phyloP scores from a whole-genome alignment of 2,329 filamentous ascomycete species.

The Tolypocladium tundrense region DNA sequence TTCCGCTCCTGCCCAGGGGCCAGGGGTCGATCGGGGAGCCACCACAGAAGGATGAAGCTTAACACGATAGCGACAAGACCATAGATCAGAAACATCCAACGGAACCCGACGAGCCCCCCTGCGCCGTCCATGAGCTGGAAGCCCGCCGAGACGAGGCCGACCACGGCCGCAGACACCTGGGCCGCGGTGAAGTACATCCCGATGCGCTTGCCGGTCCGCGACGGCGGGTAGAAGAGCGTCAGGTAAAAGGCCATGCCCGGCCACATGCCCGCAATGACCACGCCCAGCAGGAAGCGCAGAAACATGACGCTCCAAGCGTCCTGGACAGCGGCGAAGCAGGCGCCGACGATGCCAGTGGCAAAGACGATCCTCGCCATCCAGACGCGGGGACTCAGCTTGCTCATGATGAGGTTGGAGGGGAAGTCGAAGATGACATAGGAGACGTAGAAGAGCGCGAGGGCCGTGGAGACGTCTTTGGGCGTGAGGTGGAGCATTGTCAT shows the following conservation, averaged over 20 bases:
- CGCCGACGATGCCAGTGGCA: conserved; percentile 73
- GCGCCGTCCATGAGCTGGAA: conserved; percentile 85
- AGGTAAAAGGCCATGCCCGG: conserved; percentile 91
- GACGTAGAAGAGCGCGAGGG: conserved; percentile 82
- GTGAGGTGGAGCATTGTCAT: conserved; percentile 58
- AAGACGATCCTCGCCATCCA: conserved; percentile 93
- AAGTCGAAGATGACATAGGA: conserved; percentile 85
- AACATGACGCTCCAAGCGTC: conserved; percentile 81
- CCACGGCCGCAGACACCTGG: conserved; percentile 80
- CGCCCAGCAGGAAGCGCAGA: conserved; percentile 73
- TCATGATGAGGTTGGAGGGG: conserved; percentile 85
- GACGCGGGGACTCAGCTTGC: conserved; percentile 67
- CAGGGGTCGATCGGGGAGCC: conserved; percentile 76
- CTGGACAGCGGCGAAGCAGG: conserved; percentile 72
- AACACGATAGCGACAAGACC: conserved; percentile 65
- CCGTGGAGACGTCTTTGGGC: conserved; percentile 70
- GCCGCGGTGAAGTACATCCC: conserved; percentile 83
- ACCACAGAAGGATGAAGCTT: conserved; percentile 71
- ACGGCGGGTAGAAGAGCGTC: conserved; percentile 84
- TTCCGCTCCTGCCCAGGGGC: conserved; percentile 54
- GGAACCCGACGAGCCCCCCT: conserved; percentile 67
- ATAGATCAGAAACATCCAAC: conserved; percentile 90
- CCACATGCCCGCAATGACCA: conserved; percentile 91
- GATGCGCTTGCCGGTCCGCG: conserved; percentile 76
- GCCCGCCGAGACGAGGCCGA: conserved; percentile 79